Percentiles rank a stretch among this genome's conserved stretches.
Conservation (phyloP, 306 rosid species). For the Prunus fruticosa region DNA sequence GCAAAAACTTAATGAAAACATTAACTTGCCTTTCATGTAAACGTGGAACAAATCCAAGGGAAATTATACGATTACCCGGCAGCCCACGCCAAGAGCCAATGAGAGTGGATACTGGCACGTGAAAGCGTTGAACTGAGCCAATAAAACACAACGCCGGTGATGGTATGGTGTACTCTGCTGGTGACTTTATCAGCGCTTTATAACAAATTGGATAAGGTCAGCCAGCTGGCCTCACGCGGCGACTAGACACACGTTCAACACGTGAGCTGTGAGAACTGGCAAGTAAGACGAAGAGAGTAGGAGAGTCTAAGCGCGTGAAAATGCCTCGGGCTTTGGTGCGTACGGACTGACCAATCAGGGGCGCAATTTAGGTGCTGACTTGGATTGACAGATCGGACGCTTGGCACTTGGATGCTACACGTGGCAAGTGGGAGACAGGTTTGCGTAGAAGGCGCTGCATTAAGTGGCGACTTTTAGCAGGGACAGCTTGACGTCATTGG, state of each 20-base stretch:
- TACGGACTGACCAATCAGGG: neutral
- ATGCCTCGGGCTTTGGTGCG: neutral
- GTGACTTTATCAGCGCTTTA: neutral
- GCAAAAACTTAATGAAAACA: neutral
- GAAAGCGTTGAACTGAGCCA: neutral
- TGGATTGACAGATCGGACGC: neutral
- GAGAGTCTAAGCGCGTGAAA: neutral
- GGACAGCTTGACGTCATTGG: neutral
- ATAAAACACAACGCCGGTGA: neutral
- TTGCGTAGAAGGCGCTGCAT: neutral
- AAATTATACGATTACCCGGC: neutral
- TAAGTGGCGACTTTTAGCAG: neutral
- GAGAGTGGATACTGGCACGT: neutral
- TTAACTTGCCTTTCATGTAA: neutral
- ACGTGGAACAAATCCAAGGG: constrained; percentile 6
- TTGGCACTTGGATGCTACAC: neutral
- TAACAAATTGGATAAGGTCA: constrained; percentile 32
- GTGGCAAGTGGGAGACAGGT: neutral
- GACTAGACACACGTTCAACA: constrained; percentile 24
- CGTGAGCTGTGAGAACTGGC: constrained; percentile 11
- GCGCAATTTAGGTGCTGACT: neutral
- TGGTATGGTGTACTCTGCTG: neutral
- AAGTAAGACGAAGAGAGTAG: neutral
- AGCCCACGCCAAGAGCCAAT: neutral
- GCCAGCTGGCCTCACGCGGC: constrained; percentile 28